These are phyloP conservation scores for Persicaria maculosa DNA, from an alignment of 148 eudicot species.

Conservation along the genomic window DNA sequence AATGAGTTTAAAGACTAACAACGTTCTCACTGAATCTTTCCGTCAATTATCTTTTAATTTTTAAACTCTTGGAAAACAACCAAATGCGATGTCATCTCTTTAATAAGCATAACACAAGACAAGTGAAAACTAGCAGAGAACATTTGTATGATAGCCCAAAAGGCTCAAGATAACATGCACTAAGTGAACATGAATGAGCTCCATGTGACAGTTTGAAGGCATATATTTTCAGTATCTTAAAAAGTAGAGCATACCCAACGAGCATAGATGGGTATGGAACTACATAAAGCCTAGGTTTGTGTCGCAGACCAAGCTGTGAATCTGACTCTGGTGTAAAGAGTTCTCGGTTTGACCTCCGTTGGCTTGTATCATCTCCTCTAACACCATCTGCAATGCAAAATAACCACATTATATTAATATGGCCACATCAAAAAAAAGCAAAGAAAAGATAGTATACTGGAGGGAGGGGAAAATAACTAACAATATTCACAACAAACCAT, in stretches of 20 bases:
- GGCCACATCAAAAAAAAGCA: not conserved
- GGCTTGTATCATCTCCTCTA: slow-evolving; percentile 59
- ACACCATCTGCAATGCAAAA: slow-evolving; percentile 48
- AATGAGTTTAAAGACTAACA: not conserved
- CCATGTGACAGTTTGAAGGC: not conserved
- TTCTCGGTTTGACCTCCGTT: slow-evolving; percentile 57
- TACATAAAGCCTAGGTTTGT: slow-evolving; percentile 57
- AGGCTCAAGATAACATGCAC: not conserved
- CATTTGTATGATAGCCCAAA: not conserved
- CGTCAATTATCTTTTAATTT: not conserved
- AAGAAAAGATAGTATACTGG: not conserved
- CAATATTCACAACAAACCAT: not conserved
- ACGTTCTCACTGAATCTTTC: not conserved
- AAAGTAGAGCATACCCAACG: slow-evolving; percentile 60
- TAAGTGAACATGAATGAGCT: not conserved
- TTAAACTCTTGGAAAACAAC: not conserved
- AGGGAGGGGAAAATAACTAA: not conserved
- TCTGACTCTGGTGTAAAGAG: slow-evolving; percentile 48
- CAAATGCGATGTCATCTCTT: not conserved
- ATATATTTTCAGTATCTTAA: not conserved
- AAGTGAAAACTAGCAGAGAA: not conserved
- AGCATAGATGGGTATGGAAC: slow-evolving; percentile 79
- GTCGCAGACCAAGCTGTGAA: slow-evolving; percentile 49
- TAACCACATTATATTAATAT: not conserved
- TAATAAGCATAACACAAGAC: not conserved